Base-by-base conservation (phyloP, 352 stramenopile genomes). In the Saprolegnia diclina region DNA sequence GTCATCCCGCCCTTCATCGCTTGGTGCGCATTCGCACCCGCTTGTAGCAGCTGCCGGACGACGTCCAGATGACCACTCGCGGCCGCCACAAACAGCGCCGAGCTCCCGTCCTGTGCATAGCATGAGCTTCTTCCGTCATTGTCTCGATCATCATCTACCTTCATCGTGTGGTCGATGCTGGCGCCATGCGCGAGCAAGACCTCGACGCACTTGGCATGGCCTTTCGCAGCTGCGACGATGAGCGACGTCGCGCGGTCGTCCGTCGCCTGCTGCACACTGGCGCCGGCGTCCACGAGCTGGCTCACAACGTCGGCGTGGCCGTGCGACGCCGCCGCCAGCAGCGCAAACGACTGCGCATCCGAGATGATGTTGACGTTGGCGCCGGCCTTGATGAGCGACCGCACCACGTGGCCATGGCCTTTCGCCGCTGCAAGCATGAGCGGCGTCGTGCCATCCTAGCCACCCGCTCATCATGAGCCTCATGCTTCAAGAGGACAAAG, bases 321-420 rank as follows among this genome's bases (percentile, higher is more conserved):
- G 56, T 66, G 32, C 24, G 13, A 14, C 19, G 32, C 35, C 24
- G 59, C 59, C 3, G 22, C 24, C 40, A 53, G 24, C 5, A 66
- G 59, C 40, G 59, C 59, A 56, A 29, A 44, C 21, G 59, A 66
- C 32, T 53, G 59, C 32, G 40, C 45, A 56, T 54, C 59, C 45
- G 40, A 29, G 21, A 54, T 16, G 21, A 24, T 6, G 59, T 53
- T 56, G 13, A 29, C 32, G 21, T 54, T 50, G 59, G 4, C 16
- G 32, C 40, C 35, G 24, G 59, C 19, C 9, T n/a, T 37, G 1
- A 66, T 21, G 10, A 63, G 26, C 18, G 22, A 26, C 11, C 21
- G 16, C 40, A 53, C 32, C 26, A 66, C 45, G 13, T 55, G 13
- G 45, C 18, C 24, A 22, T 66, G 11, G 32, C 59, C 59, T 5